Conservation (phyloP, 306 rosid species). For the Cicer judaicum region DNA sequence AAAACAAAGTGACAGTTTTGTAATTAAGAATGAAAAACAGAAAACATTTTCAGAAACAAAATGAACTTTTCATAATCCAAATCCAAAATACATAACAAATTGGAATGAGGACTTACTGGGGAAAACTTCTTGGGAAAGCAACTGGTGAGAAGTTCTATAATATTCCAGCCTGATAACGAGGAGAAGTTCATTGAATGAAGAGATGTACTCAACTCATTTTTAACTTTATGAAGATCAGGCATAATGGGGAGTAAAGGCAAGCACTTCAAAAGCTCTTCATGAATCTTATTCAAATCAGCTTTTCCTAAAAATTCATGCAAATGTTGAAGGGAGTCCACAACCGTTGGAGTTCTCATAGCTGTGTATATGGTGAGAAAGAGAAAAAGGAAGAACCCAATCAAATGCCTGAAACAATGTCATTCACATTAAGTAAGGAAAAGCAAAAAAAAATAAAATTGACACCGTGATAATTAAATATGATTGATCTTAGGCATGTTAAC, state of each 20-base stretch:
- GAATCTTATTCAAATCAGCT: conserved; percentile 54
- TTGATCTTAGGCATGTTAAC: too few relatives aligned
- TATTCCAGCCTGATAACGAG: conserved; percentile 53
- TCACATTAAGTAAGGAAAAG: not conserved
- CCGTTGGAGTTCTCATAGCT: conserved; percentile 51
- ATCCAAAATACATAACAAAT: not conserved
- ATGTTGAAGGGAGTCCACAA: conserved; percentile 52
- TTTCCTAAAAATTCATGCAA: conserved; percentile 48
- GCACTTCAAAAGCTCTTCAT: conserved; percentile 56
- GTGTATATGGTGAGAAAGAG: conserved; percentile 65
- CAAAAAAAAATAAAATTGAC: not conserved
- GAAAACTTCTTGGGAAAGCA: conserved; percentile 54
- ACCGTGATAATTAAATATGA: too few relatives aligned
- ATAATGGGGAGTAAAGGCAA: conserved; percentile 54
- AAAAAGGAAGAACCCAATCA: conserved; percentile 73
- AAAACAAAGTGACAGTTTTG: too few relatives aligned
- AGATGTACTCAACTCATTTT: conserved; percentile 46
- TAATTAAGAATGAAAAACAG: not conserved
- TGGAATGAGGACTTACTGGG: conserved; percentile 42
- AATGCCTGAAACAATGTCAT: conserved; percentile 64
- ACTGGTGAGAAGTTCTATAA: conserved; percentile 51
- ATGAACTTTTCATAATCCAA: not conserved
- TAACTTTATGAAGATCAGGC: conserved; percentile 46
- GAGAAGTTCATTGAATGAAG: conserved; percentile 51
- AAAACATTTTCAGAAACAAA: not conserved